Evolutionary conservation across 768 basidiomycete genomes (phyloP).

Genomic region (Tylopilus rubrobrunneus): DNA sequence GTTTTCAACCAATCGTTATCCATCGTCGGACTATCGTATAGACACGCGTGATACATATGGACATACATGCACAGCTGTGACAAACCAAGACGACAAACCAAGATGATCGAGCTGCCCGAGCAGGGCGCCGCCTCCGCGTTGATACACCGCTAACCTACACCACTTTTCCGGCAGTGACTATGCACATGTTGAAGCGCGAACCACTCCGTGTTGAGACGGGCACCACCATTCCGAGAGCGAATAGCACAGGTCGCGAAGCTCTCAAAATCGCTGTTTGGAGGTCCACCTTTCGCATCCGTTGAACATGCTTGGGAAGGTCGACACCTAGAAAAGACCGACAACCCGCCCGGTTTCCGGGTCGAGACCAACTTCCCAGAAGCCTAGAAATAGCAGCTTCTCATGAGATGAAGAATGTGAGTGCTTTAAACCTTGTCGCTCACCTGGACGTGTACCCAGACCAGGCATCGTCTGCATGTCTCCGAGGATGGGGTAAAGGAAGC

Average conservation of each 20-base stretch:
- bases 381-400: constrained; percentile 31
- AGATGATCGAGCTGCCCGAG: neutral
- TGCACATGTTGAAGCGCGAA: constrained; percentile 41
- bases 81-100: neutral
- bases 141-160: constrained; percentile 16
- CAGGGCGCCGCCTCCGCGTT: neutral
- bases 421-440: constrained; percentile 33
- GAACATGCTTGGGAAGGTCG: constrained; percentile 10
- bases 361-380: constrained; percentile 89
- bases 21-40: constrained; percentile 1
- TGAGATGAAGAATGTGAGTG: constrained; percentile 7
- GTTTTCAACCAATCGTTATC: neutral
- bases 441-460: constrained; percentile 88
- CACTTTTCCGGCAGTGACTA: constrained; percentile 6
- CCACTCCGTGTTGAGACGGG: constrained; percentile 38
- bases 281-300: constrained; percentile 14
- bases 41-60: constrained; percentile 7
- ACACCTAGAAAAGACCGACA: constrained; percentile 72
- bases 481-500: constrained; percentile 93
- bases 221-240: constrained; percentile 8
- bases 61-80: constrained; percentile 3
- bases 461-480: constrained; percentile 99
- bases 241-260: constrained; percentile 23
- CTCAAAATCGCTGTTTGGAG: neutral
- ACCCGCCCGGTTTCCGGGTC: constrained; percentile 78